Conservation (phyloP, 257 asterid genomes). For the Asclepias syriaca region DNA sequence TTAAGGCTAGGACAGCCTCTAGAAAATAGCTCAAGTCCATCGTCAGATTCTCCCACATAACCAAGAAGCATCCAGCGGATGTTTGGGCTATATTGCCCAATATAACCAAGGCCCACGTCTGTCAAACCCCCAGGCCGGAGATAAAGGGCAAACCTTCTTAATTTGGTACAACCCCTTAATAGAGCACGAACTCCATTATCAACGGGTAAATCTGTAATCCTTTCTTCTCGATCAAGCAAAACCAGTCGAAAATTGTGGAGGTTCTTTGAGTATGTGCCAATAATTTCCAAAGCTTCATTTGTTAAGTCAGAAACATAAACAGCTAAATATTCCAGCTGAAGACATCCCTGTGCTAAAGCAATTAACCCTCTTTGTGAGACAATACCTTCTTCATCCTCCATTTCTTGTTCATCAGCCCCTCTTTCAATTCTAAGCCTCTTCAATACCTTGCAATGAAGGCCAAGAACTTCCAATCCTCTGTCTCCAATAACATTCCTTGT, state of each 20-base stretch:
- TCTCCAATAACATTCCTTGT: slow-evolving; percentile 79
- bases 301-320: slow-evolving; percentile 62
- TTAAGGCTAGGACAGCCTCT: slow-evolving; percentile 76
- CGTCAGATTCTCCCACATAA: slow-evolving; percentile 67
- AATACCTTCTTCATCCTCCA: slow-evolving; percentile 63
- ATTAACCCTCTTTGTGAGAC: slow-evolving; percentile 60
- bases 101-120: slow-evolving; percentile 64
- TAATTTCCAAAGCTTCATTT: slow-evolving; percentile 51
- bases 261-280: slow-evolving; percentile 54
- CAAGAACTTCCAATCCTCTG: slow-evolving; percentile 75
- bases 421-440: slow-evolving; percentile 63
- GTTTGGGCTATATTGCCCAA: slow-evolving; percentile 63
- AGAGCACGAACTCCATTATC: slow-evolving; percentile 76
- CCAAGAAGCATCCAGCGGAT: slow-evolving; percentile 94
- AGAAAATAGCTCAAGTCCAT: slow-evolving; percentile 71
- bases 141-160: slow-evolving; percentile 72
- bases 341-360: slow-evolving; percentile 54
- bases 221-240: slow-evolving; percentile 58
- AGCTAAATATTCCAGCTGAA: slow-evolving; percentile 53
- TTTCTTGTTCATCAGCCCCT: slow-evolving; percentile 58
- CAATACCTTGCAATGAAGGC: slow-evolving; percentile 39
- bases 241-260: slow-evolving; percentile 74
- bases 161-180: slow-evolving; percentile 53
- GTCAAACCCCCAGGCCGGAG: slow-evolving; percentile 73
- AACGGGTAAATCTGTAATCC: slow-evolving; percentile 67